These are phyloP conservation scores for Nepenthes mirabilis DNA, from an alignment of 148 eudicot species.

Conservation along the genomic window DNA sequence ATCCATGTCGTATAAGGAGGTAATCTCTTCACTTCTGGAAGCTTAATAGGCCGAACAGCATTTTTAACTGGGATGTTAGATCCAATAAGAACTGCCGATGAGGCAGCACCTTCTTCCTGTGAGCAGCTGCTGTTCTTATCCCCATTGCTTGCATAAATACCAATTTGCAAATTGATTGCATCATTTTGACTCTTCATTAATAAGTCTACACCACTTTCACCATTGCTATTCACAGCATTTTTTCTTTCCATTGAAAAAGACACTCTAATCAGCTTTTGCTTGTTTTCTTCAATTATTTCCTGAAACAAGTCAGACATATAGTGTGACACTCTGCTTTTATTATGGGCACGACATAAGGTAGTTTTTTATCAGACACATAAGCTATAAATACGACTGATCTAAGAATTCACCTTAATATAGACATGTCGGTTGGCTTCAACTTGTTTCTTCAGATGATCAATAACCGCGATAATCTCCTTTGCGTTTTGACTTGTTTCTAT, in stretches of 20 bases:
- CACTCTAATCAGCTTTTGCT: slow-evolving; percentile 40
- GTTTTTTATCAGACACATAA: background rate
- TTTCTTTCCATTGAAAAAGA: slow-evolving; percentile 54
- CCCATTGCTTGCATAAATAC: slow-evolving; percentile 33
- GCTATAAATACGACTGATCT: background rate
- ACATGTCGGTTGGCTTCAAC: slow-evolving; percentile 52
- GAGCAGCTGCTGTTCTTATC: slow-evolving; percentile 56
- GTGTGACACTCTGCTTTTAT: background rate
- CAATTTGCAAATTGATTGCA: slow-evolving; percentile 73
- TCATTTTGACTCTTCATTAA: slow-evolving; percentile 69
- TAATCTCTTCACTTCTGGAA: slow-evolving; percentile 60
- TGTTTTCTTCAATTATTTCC: slow-evolving; percentile 70
- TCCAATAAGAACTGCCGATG: slow-evolving; percentile 80
- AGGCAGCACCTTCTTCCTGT: slow-evolving; percentile 48
- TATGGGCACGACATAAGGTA: background rate
- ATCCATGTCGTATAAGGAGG: slow-evolving; percentile 96
- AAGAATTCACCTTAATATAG: slow-evolving; percentile 46
- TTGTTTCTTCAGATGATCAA: slow-evolving; percentile 57
- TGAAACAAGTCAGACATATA: slow-evolving; percentile 17
- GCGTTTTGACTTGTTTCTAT: slow-evolving; percentile 17
- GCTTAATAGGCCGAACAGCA: slow-evolving; percentile 73
- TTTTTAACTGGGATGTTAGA: slow-evolving; percentile 68
- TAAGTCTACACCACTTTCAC: slow-evolving; percentile 28
- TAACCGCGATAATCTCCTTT: slow-evolving; percentile 37
- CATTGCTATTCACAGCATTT: slow-evolving; percentile 16